These are phyloP conservation scores for Alliaria petiolata DNA, from an alignment of 345 rosid species.

Conservation along the genomic window DNA sequence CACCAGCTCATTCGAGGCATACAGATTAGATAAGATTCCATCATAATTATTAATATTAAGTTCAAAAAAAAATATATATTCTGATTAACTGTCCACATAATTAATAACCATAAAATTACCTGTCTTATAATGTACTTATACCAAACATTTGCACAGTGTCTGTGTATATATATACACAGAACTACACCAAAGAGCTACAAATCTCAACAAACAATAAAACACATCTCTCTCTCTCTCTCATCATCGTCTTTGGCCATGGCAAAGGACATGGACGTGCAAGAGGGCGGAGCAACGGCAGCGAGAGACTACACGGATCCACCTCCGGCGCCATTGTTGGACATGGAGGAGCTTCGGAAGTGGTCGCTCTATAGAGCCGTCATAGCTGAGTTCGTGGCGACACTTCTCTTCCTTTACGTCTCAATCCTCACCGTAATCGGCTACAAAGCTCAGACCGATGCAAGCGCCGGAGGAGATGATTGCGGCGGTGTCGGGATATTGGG, in stretches of 20 bases:
- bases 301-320: constrained; percentile 81
- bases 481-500: constrained; percentile 88
- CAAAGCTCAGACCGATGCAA: constrained; percentile 46
- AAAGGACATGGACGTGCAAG: constrained; percentile 48
- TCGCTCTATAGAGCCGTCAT: constrained; percentile 73
- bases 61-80: not conserved
- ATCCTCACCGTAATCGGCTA: constrained; percentile 80
- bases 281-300: constrained; percentile 37
- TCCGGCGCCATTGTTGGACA: constrained; percentile 58
- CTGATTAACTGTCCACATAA: constrained; percentile 13
- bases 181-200: constrained; percentile 6
- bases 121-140: constrained; percentile 14
- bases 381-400: constrained; percentile 84
- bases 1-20: constrained; percentile 29
- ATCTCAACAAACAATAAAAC: not conserved
- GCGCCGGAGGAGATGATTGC: constrained; percentile 35
- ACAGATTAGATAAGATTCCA: constrained; percentile 1
- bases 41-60: not conserved
- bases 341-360: constrained; percentile 60
- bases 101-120: not conserved
- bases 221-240: constrained; percentile 11
- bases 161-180: not conserved
- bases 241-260: constrained; percentile 37
- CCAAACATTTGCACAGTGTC: not conserved
- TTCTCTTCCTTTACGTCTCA: constrained; percentile 71